phyloP scores from a whole-genome alignment of 2,329 filamentous ascomycete genomes.

The Hirsutella rhossiliensis region DNA sequence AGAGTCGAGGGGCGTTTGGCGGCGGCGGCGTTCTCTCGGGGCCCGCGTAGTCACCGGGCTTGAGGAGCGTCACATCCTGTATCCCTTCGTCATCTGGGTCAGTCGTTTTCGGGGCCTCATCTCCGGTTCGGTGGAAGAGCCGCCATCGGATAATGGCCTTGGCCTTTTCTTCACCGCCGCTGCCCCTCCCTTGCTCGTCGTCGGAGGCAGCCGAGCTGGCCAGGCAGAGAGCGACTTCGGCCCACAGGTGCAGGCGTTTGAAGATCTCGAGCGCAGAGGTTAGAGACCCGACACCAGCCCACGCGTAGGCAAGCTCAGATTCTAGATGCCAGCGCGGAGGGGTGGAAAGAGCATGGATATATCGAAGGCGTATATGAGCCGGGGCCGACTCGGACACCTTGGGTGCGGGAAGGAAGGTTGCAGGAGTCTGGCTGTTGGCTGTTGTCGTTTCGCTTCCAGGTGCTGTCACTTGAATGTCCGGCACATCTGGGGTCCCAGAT shows the following conservation, averaged over 20 bases:
- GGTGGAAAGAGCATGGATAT: constrained; percentile 72
- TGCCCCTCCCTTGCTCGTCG: constrained; percentile 39
- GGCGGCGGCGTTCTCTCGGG: constrained; percentile 57
- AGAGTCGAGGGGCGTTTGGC: constrained; percentile 72
- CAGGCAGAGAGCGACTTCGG: constrained; percentile 84
- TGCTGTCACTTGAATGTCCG: constrained; percentile 31
- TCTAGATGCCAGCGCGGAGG: constrained; percentile 91
- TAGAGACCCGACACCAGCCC: constrained; percentile 79
- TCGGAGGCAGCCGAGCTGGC: constrained; percentile 50
- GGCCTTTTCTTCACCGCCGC: constrained; percentile 66
- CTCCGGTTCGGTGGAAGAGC: constrained; percentile 55
- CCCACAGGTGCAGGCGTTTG: constrained; percentile 84
- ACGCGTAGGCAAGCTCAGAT: constrained; percentile 83
- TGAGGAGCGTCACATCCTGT: constrained; percentile 44
- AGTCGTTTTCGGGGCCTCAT: constrained; percentile 13
- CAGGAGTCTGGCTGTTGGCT: constrained; percentile 33
- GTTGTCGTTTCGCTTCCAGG: constrained; percentile 17
- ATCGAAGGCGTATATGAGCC: constrained; percentile 62
- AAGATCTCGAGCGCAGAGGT: constrained; percentile 92
- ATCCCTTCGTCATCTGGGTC: constrained; percentile 39
- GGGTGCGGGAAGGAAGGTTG: constrained; percentile 70
- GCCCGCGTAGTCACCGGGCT: constrained; percentile 40
- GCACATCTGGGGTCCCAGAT: constrained; percentile 21
- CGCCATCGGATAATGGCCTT: constrained; percentile 64
- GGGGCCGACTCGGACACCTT: constrained; percentile 69